Conservation (phyloP, 192 early-diverging fungal species). For the Coemansia biformis region DNA sequence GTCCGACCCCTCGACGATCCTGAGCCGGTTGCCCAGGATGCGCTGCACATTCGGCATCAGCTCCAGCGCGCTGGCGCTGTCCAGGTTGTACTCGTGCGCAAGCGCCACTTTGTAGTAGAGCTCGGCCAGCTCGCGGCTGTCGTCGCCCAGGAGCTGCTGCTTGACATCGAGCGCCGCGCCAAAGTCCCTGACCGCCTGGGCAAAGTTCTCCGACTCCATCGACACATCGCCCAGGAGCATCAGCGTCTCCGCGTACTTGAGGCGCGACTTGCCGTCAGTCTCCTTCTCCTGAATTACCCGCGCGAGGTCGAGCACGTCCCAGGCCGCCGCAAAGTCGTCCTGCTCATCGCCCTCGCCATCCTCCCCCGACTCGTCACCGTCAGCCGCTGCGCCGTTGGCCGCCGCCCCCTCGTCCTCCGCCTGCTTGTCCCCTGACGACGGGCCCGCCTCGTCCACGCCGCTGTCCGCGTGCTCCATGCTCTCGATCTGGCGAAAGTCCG, state of each 20-base stretch:
- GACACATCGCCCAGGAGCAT: slow-evolving; percentile 78
- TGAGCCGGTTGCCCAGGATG: slow-evolving; percentile 29
- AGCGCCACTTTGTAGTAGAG: slow-evolving; percentile 51
- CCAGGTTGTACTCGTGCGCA: slow-evolving; percentile 47
- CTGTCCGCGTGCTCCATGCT: slow-evolving; percentile 7
- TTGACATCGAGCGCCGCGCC: slow-evolving; percentile 31
- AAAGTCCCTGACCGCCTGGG: slow-evolving; percentile 46
- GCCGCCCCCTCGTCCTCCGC: slow-evolving; percentile 6
- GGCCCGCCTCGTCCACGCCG: slow-evolving; percentile 24
- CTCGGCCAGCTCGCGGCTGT: slow-evolving; percentile 48
- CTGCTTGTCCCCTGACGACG: slow-evolving; percentile 44
- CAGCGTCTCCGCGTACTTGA: slow-evolving; percentile 57
- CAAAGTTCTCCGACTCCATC: slow-evolving; percentile 71
- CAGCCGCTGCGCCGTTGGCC: slow-evolving; percentile 42
- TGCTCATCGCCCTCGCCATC: slow-evolving; percentile 45
- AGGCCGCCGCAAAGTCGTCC: slow-evolving; percentile 70
- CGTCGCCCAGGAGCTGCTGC: slow-evolving; percentile 25
- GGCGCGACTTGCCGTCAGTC: slow-evolving; percentile 55
- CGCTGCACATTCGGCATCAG: slow-evolving; percentile 43
- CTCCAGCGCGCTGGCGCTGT: slow-evolving; percentile 33
- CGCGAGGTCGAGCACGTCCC: slow-evolving; percentile 81
- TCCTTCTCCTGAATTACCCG: slow-evolving; percentile 70
- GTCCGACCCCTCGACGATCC: slow-evolving; percentile 3
- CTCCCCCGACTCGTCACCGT: slow-evolving; percentile 56
- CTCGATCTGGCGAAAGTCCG: slow-evolving; percentile 50